Percentiles rank a stretch among this genome's conserved stretches.
phyloP scores from a whole-genome alignment of 1,284 basidiomycete species.

The Papiliotrema laurentii region DNA sequence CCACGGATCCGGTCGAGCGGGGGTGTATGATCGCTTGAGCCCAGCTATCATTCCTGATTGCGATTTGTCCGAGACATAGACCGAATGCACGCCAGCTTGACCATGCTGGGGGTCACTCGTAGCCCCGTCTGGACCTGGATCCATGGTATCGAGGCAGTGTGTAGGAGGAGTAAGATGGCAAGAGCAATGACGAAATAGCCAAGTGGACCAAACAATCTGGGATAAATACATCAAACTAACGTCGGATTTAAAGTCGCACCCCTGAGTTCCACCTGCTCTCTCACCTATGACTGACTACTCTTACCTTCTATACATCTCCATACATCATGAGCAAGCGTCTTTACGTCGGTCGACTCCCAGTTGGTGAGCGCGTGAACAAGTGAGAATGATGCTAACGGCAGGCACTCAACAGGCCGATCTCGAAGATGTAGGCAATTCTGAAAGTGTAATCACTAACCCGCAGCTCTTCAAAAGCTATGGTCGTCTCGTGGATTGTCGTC shows the following conservation, averaged over 20 bases:
- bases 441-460: background rate
- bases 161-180: no score
- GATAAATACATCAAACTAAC: no score
- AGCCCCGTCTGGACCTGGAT: no score
- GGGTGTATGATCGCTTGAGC: background rate
- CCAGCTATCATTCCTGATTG: no score
- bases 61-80: no score
- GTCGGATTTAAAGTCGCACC: no score
- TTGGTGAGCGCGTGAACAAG: constrained; percentile 21
- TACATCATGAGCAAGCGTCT: constrained; percentile 17
- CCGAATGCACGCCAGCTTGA: no score
- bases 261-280: background rate
- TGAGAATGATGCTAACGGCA: constrained; percentile 5
- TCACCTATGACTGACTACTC: background rate
- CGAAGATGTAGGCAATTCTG: constrained; percentile 30
- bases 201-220: no score
- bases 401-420: constrained; percentile 33
- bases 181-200: no score
- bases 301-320: no score
- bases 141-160: no score
- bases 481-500: constrained; percentile 79
- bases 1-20: constrained; percentile 22
- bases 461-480: constrained; percentile 85
- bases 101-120: no score
- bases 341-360: constrained; percentile 44